These are phyloP conservation scores for Amesomyces nigricolor DNA, from an alignment of 2,329 filamentous ascomycete genomes.

Conservation along the genomic window DNA sequence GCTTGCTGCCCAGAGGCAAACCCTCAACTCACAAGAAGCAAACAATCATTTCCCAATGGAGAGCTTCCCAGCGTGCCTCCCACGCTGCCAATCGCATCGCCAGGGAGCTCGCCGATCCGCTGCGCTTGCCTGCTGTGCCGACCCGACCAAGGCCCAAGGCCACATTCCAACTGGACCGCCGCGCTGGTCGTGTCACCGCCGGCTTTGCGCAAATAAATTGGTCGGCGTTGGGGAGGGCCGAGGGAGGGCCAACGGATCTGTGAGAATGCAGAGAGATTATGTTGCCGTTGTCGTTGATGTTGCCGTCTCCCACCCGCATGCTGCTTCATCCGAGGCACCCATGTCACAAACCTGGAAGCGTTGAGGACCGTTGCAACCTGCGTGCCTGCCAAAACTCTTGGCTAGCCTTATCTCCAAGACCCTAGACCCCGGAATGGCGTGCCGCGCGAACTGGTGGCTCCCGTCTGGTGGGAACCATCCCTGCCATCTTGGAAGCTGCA, in stretches of 20 bases:
- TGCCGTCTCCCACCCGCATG: too few relatives aligned
- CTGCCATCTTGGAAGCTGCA: not conserved
- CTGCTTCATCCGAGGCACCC: too few relatives aligned
- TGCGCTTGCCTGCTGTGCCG: not conserved
- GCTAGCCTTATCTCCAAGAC: not conserved
- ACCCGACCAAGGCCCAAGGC: not conserved
- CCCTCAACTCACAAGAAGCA: slow-evolving; percentile 14
- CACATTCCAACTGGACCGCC: not conserved
- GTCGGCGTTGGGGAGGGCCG: too few relatives aligned
- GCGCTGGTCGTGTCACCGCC: not conserved
- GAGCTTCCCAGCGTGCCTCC: not conserved
- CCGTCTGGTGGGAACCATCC: not conserved
- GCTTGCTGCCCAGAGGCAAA: slow-evolving; percentile 1
- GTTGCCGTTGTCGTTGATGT: too few relatives aligned
- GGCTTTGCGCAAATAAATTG: not conserved
- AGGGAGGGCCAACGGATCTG: too few relatives aligned
- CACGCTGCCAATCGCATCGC: not conserved
- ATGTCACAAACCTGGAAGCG: not conserved
- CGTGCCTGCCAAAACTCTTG: not conserved
- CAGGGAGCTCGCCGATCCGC: not conserved
- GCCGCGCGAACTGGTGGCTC: slow-evolving; percentile 8
- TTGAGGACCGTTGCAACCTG: slow-evolving; percentile 7
- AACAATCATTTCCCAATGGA: slow-evolving; percentile 1
- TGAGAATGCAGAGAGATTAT: too few relatives aligned
- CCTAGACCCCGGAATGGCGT: slow-evolving; percentile 5